phyloP scores from a whole-genome alignment of 108 stramenopile genomes.

The Cyclotella atomus region DNA sequence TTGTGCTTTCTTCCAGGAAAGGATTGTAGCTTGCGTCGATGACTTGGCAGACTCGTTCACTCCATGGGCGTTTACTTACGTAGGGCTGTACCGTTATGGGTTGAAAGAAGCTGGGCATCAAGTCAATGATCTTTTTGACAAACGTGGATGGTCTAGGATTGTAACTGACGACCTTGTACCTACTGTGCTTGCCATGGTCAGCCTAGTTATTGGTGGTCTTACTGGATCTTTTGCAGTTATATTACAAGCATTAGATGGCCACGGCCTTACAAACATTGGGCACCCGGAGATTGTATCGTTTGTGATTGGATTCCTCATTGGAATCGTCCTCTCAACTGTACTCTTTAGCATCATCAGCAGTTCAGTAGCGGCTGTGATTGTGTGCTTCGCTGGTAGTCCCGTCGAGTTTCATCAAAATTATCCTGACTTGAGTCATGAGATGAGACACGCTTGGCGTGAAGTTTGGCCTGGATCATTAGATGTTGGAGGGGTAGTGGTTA shows the following conservation, averaged over 20 bases:
- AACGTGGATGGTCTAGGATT: conserved; percentile 86
- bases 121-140: conserved; percentile 79
- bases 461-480: conserved; percentile 91
- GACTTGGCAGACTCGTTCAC: conserved; percentile 68
- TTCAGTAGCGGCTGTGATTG: conserved; percentile 88
- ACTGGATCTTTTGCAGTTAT: conserved; percentile 73
- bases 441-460: conserved; percentile 84
- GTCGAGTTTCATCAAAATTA: conserved; percentile 85
- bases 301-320: conserved; percentile 73
- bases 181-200: conserved; percentile 75
- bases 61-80: conserved; percentile 86
- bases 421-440: conserved; percentile 78
- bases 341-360: conserved; percentile 78
- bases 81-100: conserved; percentile 89
- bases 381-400: conserved; percentile 90
- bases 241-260: conserved; percentile 56
- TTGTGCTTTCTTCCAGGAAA: conserved; percentile 64
- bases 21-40: conserved; percentile 70
- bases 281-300: conserved; percentile 66
- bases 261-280: conserved; percentile 52
- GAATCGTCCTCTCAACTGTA: conserved; percentile 73
- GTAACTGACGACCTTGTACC: conserved; percentile 88
- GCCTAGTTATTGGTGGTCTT: conserved; percentile 76
- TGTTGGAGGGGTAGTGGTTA: conserved; percentile 14
- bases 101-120: conserved; percentile 73